Base-by-base conservation (phyloP, 208 protist species). In the Willaertia magna region DNA sequence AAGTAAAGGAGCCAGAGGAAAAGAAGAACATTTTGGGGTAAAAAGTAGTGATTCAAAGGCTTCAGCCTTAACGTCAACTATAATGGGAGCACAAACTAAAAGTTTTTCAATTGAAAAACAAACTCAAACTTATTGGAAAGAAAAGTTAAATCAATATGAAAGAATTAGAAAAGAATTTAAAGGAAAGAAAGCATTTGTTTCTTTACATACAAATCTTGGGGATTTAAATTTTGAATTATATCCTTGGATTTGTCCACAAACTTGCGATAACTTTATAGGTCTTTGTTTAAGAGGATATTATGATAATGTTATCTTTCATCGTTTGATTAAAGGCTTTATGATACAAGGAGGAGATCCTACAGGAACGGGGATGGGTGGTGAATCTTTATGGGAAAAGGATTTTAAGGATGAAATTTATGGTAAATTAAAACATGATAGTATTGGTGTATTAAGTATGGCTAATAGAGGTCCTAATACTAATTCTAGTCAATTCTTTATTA, bases 221-320 rank as follows among this genome's bases (percentile, higher is more conserved):
- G 94, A 97, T 75, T 92, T 97, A 40, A 48, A 90, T 26, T 20
- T 97, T 18, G 74, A 92, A 75, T 88, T 97, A 0, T 97, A 92
- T 87, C 88, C 92, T 26, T 87, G 86, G 42, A 22, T 40, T 12
- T 18, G 16, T 91, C 89, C 96, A 85, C 91, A 89, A 47, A 91
- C 98, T 87, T 75, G 91, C 90, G 93, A 98, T 91, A 99, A 99
- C 93, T 99, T 99, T 88, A 88, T 96, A 1, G 95, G 93, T 14
- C 94, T 98, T 59, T 94, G 93, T 49, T 91, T 91, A 14, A 94
- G 95, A 52, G 91, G 90, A 4, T 98, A 97, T 90, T 99, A 98
- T 89, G 92, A 98, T 86, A 91, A 91, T 84, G 89, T 94, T 81
- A 87, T 89, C 51, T 98, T 98, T 89, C 97, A 98, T 90, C 90